A percentile compares a stretch with the other conserved stretches of the same genome.
These are phyloP conservation scores for Gardenia jasminoides DNA, from an alignment of 257 asterid species.

Conservation along the genomic window DNA sequence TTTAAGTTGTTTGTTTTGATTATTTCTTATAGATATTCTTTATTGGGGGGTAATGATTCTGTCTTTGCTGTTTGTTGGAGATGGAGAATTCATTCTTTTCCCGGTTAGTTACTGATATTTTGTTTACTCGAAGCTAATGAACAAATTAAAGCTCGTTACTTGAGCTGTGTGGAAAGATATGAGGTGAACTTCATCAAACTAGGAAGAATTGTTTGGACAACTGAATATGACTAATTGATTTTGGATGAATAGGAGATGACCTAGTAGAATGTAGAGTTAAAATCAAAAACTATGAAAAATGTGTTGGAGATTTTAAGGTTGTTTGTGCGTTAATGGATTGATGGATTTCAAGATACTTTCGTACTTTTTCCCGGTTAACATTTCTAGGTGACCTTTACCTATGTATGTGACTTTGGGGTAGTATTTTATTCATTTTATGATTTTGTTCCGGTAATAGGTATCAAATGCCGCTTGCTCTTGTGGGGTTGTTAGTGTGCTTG, in stretches of 20 bases:
- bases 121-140: background rate
- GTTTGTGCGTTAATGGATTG: background rate
- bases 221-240: background rate
- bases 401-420: background rate
- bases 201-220: background rate
- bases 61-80: background rate
- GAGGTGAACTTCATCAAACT: background rate
- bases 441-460: conserved; percentile 46
- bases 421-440: conserved; percentile 8
- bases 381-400: background rate
- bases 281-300: background rate
- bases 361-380: background rate
- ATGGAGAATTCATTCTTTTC: background rate
- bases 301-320: background rate
- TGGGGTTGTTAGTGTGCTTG: conserved; percentile 67
- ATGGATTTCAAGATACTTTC: background rate
- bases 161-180: background rate
- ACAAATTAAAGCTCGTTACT: background rate
- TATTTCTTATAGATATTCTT: background rate
- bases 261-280: background rate
- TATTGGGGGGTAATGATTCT: background rate
- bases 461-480: conserved; percentile 77
- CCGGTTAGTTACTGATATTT: background rate
- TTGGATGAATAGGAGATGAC: background rate
- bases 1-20: background rate